Evolutionary conservation across 768 basidiomycete species (phyloP).

Genomic region (Agrocybe pediades): DNA sequence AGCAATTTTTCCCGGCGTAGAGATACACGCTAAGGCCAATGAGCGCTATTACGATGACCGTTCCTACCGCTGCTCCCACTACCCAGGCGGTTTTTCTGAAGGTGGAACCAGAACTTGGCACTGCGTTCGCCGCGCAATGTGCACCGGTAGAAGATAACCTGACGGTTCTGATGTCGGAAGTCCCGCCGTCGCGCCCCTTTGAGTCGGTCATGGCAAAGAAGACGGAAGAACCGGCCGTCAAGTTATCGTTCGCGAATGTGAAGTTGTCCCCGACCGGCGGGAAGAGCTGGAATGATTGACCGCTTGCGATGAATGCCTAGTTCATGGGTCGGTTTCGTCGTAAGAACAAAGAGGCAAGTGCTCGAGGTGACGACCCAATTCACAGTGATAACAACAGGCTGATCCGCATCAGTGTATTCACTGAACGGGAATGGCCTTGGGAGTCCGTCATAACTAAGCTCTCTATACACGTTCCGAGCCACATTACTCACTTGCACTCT

Average conservation of each 20-base stretch:
- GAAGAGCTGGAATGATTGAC: conserved; percentile 22
- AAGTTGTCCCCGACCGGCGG: conserved; percentile 22
- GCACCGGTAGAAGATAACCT: conserved; percentile 21
- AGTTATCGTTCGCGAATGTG: conserved; percentile 22
- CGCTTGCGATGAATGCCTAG: conserved; percentile 25
- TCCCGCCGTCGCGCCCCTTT: conserved; percentile 23
- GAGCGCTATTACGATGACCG: neutral
- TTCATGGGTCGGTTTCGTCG: neutral
- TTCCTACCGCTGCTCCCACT: neutral
- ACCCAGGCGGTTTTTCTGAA: neutral
- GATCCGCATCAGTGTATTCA: conserved; percentile 19
- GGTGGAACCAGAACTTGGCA: too few species aligned
- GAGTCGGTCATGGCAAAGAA: conserved; percentile 27
- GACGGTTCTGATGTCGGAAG: conserved; percentile 20
- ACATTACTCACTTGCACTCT: conserved; percentile 31
- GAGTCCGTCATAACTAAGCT: neutral
- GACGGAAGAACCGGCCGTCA: conserved; percentile 26
- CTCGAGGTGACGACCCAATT: neutral
- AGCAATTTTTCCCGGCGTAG: neutral
- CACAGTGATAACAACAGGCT: conserved; percentile 28
- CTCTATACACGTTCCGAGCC: neutral
- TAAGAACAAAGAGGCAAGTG: neutral
- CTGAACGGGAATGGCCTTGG: conserved; percentile 26
- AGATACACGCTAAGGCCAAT: neutral
- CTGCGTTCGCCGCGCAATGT: conserved; percentile 14